Evolutionary conservation across 352 stramenopile genomes (phyloP), one percentile per base, ranked within the genome.

Genomic region (Globisporangium emineosum): DNA sequence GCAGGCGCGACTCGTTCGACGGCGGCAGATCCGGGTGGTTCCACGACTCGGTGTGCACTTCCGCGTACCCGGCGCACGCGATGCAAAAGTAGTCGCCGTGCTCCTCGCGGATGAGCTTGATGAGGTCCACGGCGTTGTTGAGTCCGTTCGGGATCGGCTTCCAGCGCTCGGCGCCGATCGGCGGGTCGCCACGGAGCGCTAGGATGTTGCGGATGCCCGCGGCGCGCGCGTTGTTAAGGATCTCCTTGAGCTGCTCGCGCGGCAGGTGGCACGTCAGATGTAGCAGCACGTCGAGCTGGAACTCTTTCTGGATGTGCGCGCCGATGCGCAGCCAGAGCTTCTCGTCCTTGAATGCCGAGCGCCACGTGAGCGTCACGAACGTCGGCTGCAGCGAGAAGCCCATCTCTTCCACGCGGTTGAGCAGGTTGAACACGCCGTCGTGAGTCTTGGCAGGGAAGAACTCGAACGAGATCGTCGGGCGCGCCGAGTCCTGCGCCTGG

Each of bases 131-230:
- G 1, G 97, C 97, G 75, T 98, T 98, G 56, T 88, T 94, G 19
- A 97, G 89, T 3, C 90, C 91, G 65, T 90, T 93, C 59, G 98
- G 89, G 15, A 95, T 81, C 37, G 79, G 73, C 59, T 86, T 70
- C 83, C 83, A 92, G 57, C 76, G 77, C 62, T 97, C 94, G 61
- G 98, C 76, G 59, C 97, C 97, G 57, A 93, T 94, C 23, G 95
- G 93, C 51, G 97, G 96, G 73, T 99, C 97, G 57, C 98, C 98
- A 47, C 98, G 91, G 56, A 99, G 76, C 21, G 97, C 98, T 27
- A 99, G 79, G 72, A 99, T 99, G 82, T 99, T 99, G 54, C 86
- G 86, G 75, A 99, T 99, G 21, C 97, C 85, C 1, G 81, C 82
- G 30, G 79, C 81, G 21, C 81, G 83, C 13, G 83, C 85, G 58